Conservation (phyloP, 345 rosid species). For the Triadica sebifera region DNA sequence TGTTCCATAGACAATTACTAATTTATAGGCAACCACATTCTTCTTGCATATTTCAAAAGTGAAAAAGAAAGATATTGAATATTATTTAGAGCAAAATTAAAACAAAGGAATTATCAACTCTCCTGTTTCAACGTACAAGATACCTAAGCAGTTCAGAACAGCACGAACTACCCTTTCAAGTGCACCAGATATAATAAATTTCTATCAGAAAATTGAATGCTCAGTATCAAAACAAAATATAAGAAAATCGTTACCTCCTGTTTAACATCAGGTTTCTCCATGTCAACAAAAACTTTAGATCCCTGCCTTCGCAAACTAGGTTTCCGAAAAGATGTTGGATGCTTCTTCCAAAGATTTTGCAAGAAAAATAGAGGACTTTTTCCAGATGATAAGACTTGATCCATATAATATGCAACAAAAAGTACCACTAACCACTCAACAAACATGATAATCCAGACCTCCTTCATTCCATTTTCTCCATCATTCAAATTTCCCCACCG, state of each 20-base stretch:
- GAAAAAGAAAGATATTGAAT: background rate
- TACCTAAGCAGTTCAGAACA: background rate
- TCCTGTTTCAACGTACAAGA: background rate
- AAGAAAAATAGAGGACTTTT: conserved; percentile 55
- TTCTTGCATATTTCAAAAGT: background rate
- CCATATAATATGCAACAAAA: conserved; percentile 63
- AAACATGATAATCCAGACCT: conserved; percentile 54
- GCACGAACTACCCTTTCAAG: background rate
- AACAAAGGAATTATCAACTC: background rate
- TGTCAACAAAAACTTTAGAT: conserved; percentile 55
- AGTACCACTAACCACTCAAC: conserved; percentile 73
- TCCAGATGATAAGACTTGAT: conserved; percentile 53
- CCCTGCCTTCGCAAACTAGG: conserved; percentile 60
- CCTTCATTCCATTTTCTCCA: conserved; percentile 58
- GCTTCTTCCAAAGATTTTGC: conserved; percentile 39
- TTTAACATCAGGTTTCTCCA: conserved; percentile 77
- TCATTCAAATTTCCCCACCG: conserved; percentile 60
- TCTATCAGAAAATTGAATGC: background rate
- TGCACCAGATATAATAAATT: background rate
- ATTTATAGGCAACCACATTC: background rate
- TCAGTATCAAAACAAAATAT: background rate
- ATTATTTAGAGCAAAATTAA: background rate
- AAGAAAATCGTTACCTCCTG: conserved; percentile 64
- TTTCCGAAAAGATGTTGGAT: conserved; percentile 34
- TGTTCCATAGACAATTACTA: background rate